Conservation (phyloP, 2,329 filamentous ascomycete species). For the Trichoderma guizhouense region DNA sequence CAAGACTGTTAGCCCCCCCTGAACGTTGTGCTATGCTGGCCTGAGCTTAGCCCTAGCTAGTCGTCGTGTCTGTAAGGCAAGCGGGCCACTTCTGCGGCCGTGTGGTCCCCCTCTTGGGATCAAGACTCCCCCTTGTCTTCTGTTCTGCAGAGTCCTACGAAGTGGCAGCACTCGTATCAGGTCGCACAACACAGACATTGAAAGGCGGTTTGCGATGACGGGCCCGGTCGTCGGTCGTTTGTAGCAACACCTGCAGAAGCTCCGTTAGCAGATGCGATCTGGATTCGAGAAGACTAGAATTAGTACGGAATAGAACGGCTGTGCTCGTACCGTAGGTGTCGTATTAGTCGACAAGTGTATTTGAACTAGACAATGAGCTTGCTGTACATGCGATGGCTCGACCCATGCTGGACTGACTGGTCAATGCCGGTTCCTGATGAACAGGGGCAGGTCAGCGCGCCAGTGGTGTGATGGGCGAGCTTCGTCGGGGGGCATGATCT, state of each 20-base stretch:
- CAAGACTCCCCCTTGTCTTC: not conserved
- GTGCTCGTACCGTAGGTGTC: too few species aligned
- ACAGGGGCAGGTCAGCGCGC: not conserved
- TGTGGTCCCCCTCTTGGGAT: not conserved
- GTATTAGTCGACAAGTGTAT: not conserved
- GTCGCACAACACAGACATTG: not conserved
- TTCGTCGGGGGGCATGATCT: conserved; percentile 11
- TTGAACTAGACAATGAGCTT: not conserved
- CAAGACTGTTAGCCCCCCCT: not conserved
- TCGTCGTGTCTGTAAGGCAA: not conserved
- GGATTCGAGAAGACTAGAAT: not conserved
- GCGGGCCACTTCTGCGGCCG: conserved; percentile 19
- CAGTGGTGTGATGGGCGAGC: not conserved
- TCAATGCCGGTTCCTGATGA: conserved; percentile 11
- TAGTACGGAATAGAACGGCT: not conserved
- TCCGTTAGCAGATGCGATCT: not conserved
- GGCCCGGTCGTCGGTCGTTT: not conserved
- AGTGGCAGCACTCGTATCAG: not conserved
- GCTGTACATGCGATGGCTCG: not conserved
- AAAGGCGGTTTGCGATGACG: not conserved
- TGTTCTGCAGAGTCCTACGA: not conserved
- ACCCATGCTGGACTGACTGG: not conserved
- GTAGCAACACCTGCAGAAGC: not conserved
- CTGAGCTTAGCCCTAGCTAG: not conserved
- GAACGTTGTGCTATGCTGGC: not conserved